Conservation (phyloP, 345 rosid genomes). For the Aquilaria yunnanensis region DNA sequence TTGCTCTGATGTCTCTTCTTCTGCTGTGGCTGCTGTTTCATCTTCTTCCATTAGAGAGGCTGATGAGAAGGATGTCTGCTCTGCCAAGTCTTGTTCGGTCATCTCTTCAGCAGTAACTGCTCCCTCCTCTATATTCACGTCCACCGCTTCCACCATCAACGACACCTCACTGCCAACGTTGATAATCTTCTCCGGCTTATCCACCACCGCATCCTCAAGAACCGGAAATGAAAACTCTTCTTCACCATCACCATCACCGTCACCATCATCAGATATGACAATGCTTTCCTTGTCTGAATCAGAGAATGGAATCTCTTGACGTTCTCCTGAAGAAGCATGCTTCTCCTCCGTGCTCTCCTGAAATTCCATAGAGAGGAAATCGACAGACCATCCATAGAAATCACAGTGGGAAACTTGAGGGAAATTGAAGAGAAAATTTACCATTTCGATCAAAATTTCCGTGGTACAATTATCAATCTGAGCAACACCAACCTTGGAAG, state of each 20-base stretch:
- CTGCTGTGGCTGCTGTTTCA: too few relatives aligned
- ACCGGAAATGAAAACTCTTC: slow-evolving; percentile 13
- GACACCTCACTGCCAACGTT: not conserved
- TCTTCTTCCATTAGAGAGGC: not conserved
- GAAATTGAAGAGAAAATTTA: not conserved
- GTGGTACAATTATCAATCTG: slow-evolving; percentile 13
- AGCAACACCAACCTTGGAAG: not conserved
- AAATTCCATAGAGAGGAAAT: slow-evolving; percentile 11
- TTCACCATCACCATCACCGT: slow-evolving; percentile 6
- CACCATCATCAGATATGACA: slow-evolving; percentile 1
- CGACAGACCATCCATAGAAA: not conserved
- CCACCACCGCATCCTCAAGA: slow-evolving; percentile 4
- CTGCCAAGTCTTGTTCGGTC: slow-evolving; percentile 3
- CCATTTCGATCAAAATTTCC: not conserved
- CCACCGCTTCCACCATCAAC: not conserved
- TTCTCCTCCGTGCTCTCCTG: slow-evolving; percentile 26
- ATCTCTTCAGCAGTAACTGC: not conserved
- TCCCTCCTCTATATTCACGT: slow-evolving; percentile 5
- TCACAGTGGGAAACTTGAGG: not conserved
- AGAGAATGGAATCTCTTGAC: slow-evolving; percentile 12
- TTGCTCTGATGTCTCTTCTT: not conserved
- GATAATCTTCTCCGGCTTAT: not conserved
- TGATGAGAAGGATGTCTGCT: not conserved
- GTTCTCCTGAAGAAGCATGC: not conserved
- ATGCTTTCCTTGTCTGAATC: slow-evolving; percentile 15